phyloP scores from a whole-genome alignment of 2,329 filamentous ascomycete species.

The Sporothrix curviconia region DNA sequence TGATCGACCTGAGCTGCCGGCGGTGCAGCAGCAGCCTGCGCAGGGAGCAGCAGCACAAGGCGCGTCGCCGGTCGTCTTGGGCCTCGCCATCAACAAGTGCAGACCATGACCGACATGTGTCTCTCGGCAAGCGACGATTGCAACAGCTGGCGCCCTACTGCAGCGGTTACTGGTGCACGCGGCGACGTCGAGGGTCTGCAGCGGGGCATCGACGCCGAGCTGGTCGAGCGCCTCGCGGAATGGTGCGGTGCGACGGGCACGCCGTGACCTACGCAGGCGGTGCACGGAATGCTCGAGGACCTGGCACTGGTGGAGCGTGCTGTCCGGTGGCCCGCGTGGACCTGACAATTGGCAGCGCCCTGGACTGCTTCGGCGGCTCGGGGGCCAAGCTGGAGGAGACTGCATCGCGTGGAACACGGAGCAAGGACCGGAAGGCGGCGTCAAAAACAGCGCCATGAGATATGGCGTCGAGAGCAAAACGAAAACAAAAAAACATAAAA shows the following conservation, averaged over 20 bases:
- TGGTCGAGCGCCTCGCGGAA: constrained; percentile 67
- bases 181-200: constrained; percentile 92
- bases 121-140: constrained; percentile 70
- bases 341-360: constrained; percentile 88
- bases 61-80: constrained; percentile 61
- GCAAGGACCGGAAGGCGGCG: constrained; percentile 27
- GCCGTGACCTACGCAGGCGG: constrained; percentile 96
- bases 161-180: constrained; percentile 93
- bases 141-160: constrained; percentile 80
- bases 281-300: constrained; percentile 74
- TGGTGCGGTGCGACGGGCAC: constrained; percentile 66
- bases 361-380: constrained; percentile 90
- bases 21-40: constrained; percentile 29
- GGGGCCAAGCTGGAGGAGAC: constrained; percentile 81
- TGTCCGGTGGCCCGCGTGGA: constrained; percentile 81
- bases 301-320: constrained; percentile 70
- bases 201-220: constrained; percentile 77
- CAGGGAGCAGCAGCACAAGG: no score
- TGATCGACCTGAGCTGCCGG: constrained; percentile 92
- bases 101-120: constrained; percentile 94
- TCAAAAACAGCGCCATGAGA: neutral
- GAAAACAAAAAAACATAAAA: neutral
- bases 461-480: neutral
- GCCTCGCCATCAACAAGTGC: constrained; percentile 99
- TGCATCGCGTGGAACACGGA: constrained; percentile 79